These are phyloP conservation scores for Elsinoe necatrix DNA, from an alignment of 2,329 filamentous ascomycete species.

Conservation along the genomic window DNA sequence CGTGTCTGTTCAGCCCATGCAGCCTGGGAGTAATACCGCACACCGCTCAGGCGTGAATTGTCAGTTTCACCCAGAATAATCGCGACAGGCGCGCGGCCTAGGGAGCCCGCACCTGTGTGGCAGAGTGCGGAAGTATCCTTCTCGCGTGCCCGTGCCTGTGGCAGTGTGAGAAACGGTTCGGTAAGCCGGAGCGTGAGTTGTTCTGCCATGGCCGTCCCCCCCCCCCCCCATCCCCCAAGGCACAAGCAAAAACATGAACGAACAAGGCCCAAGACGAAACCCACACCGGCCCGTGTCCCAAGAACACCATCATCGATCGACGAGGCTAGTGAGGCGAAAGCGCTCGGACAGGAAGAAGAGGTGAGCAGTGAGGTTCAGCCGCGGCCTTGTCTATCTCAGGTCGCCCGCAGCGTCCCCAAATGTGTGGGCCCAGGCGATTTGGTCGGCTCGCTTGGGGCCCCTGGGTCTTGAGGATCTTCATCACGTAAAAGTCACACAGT, in stretches of 20 bases:
- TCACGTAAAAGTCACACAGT: too few relatives aligned
- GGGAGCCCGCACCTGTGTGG: too few relatives aligned
- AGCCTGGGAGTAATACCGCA: background rate
- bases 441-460: background rate
- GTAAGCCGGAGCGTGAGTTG: too few relatives aligned
- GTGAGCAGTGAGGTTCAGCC: background rate
- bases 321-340: background rate
- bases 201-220: too few relatives aligned
- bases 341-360: background rate
- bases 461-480: too few relatives aligned
- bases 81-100: background rate
- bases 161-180: too few relatives aligned
- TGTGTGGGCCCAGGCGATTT: background rate
- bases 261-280: background rate
- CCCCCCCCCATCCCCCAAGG: too few relatives aligned
- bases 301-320: slow-evolving; percentile 1
- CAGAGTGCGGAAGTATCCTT: too few relatives aligned
- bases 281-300: background rate
- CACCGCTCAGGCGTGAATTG: background rate
- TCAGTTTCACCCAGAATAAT: background rate
- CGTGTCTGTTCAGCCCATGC: background rate
- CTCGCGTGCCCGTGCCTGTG: too few relatives aligned
- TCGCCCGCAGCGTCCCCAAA: too few relatives aligned
- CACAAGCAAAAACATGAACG: too few relatives aligned
- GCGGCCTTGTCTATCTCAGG: background rate